phyloP scores from a whole-genome alignment of 768 basidiomycete species.

The Pholiota molesta region DNA sequence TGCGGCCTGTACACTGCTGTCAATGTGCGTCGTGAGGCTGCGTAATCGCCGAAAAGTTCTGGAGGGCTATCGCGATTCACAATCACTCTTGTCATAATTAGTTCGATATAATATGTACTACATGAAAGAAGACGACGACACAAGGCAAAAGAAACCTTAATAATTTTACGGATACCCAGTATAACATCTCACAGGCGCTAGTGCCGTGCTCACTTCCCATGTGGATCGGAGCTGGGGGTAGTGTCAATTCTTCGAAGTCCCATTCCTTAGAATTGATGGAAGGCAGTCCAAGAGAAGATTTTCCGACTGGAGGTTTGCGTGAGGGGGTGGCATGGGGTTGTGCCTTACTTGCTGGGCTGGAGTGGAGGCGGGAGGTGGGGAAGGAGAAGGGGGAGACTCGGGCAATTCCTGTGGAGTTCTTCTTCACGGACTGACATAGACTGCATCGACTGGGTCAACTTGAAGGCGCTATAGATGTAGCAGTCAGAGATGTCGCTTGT shows the following conservation, averaged over 20 bases:
- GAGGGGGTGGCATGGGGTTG: constrained; percentile 11
- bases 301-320: constrained; percentile 23
- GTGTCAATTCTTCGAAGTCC: constrained; percentile 52
- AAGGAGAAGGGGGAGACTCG: neutral
- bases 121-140: neutral
- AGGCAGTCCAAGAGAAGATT: constrained; percentile 44
- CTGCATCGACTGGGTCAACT: constrained; percentile 36
- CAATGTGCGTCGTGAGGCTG: too few species aligned
- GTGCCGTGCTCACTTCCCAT: constrained; percentile 2
- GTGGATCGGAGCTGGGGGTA: constrained; percentile 43
- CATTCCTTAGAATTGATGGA: constrained; percentile 53
- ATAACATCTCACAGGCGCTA: neutral
- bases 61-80: neutral
- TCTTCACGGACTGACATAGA: constrained; percentile 37
- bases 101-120: neutral
- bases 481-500: constrained; percentile 2
- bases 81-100: neutral
- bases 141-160: neutral
- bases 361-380: neutral
- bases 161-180: constrained; percentile 1
- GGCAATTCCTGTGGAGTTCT: constrained; percentile 4
- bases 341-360: constrained; percentile 7
- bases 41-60: too few species aligned
- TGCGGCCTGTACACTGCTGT: too few species aligned
- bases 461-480: constrained; percentile 38